Conservation (phyloP, 345 rosid genomes). For the Brassica napus region Da-Ae NC_063436.1:8949001-8949500, state of each 20-base stretch:
- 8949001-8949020: constrained; percentile 25
- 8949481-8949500: neutral
- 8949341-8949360: no score
- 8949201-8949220: constrained; percentile 33
- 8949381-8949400: no score
- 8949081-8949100: no score
- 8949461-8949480: no score
- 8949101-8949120: no score
- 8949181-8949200: constrained; percentile 24
- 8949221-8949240: constrained; percentile 22
- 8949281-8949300: neutral
- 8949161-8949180: neutral
- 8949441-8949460: no score
- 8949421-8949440: no score
- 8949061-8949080: neutral
- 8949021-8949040: neutral
- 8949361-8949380: no score
- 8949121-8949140: constrained; percentile 24
- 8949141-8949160: neutral
- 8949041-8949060: neutral
- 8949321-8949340: no score
- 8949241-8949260: constrained; percentile 11
- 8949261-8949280: neutral
- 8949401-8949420: no score
- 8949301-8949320: no score